Evolutionary conservation across 169 alveolate genomes (phyloP).

Genomic region (Babesia divergens): DNA sequence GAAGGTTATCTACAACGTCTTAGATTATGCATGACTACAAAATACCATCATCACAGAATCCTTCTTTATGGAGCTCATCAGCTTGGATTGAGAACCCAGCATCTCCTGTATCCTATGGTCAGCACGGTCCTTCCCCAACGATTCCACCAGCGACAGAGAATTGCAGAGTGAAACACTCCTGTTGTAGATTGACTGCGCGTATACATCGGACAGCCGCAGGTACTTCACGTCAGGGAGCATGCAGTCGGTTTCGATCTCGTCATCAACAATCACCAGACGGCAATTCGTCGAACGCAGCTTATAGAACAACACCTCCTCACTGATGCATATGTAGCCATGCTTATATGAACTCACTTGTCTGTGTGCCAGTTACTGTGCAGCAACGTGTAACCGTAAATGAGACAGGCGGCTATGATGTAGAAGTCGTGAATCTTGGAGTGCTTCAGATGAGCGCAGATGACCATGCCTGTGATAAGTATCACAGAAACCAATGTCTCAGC

Average conservation of each 20-base stretch:
- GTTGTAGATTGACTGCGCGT: conserved; percentile 45
- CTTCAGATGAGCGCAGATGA: conserved; percentile 64
- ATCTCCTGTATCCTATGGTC: conserved; percentile 59
- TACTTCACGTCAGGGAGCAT: conserved; percentile 62
- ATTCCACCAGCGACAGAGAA: conserved; percentile 59
- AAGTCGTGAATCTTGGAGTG: conserved; percentile 64
- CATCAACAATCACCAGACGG: conserved; percentile 61
- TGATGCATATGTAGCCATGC: not conserved
- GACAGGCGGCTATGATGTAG: conserved; percentile 61
- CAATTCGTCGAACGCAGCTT: conserved; percentile 56
- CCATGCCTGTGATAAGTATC: conserved; percentile 32
- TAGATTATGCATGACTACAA: not conserved
- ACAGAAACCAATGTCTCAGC: not conserved
- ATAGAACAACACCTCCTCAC: conserved; percentile 49
- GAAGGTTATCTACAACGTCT: conserved; percentile 41
- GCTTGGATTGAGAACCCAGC: conserved; percentile 53
- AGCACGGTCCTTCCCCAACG: conserved; percentile 54
- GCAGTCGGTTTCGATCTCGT: conserved; percentile 49
- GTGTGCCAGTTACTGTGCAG: conserved; percentile 63
- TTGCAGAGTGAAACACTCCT: conserved; percentile 48
- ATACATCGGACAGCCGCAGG: conserved; percentile 55
- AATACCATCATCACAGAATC: conserved; percentile 53
- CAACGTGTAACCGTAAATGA: conserved; percentile 58
- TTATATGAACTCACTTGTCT: conserved; percentile 19
- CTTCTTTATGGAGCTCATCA: conserved; percentile 7